Evolutionary conservation across 768 basidiomycete species (phyloP), one percentile per base, ranked within the genome.

Genomic region (Tricholoma furcatifolium): DNA sequence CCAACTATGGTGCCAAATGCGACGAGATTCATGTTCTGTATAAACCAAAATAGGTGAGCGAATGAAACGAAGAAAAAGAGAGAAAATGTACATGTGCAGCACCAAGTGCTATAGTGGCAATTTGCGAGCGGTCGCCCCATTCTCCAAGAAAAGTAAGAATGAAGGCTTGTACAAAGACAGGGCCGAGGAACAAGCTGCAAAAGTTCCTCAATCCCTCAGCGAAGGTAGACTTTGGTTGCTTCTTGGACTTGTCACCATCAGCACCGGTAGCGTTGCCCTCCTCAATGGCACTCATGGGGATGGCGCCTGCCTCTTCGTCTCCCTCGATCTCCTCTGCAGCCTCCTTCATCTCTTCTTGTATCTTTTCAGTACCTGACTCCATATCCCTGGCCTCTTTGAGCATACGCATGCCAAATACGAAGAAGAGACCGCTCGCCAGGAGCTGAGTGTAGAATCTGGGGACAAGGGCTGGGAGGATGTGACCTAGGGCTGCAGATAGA

Each of bases 41-140:
- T 6, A 43, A 41, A 40, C 40, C 24, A 43, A 20, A 24, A 44
- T 34, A 39, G 15, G 59, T 35, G 24, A 18, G 51, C 18, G 0
- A n/a, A 43, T 40, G 18, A 15, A 23, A 43, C 27, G 32, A 43
- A 47, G 34, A 15, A 47, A 20, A 15, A 8, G n/a, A 47, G n/a
- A 43, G n/a, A 38, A 35, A 17, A 71, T 73, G 35, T 65, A 98
- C 96, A 73, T 99, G 93, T 18, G 95, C 91, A 20, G 95, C 95
- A 2, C 91, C 96, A 47, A 98, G 75, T 5, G 93, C 95, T 57
- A 98, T 96, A 2, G 97, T 98, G 2, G 97, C 89, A 61, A 98
- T 93, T 73, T 99, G 96, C 64, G 93, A 96, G 48, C 96, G 74
- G 71, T 98, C 97, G 0, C 97, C 96, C 97, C 97, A 98, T 71